phyloP scores from a whole-genome alignment of 1,139 yeast genomes.

The Saccharomyces uvarum region DNA sequence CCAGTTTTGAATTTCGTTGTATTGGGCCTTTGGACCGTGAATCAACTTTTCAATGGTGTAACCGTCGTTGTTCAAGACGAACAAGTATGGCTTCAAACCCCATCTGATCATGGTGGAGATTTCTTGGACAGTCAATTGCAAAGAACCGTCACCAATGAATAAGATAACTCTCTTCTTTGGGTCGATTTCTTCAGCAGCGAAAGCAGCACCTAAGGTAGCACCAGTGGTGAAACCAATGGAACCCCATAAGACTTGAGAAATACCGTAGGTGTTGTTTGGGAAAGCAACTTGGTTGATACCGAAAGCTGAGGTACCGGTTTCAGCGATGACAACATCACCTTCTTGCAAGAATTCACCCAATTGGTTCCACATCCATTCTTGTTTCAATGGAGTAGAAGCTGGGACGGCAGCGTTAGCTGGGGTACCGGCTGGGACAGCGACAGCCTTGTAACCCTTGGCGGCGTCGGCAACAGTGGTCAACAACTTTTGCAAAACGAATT shows the following conservation, averaged over 20 bases:
- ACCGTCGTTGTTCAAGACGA: conserved; percentile 79
- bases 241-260: conserved; percentile 87
- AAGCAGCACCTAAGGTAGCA: conserved; percentile 75
- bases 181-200: conserved; percentile 73
- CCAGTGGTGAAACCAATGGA: conserved; percentile 86
- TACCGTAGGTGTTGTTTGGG: conserved; percentile 68
- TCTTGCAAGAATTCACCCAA: conserved; percentile 66
- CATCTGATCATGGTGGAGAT: conserved; percentile 78
- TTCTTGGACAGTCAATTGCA: conserved; percentile 82
- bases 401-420: conserved; percentile 40
- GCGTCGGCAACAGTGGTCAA: conserved; percentile 35
- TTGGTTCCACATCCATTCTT: conserved; percentile 78
- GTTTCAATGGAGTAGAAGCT: conserved; percentile 43
- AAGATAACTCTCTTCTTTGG: conserved; percentile 65
- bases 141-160: conserved; percentile 86
- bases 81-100: conserved; percentile 72
- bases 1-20: conserved; percentile 82
- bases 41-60: conserved; percentile 85
- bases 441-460: conserved; percentile 38
- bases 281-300: conserved; percentile 75
- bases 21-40: conserved; percentile 68
- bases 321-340: conserved; percentile 76
- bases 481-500: conserved; percentile 51
- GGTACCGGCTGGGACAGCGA: conserved; percentile 42
- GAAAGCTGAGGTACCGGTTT: conserved; percentile 86